Base-by-base conservation (phyloP, 345 rosid species). In the Combretum micranthum region DNA sequence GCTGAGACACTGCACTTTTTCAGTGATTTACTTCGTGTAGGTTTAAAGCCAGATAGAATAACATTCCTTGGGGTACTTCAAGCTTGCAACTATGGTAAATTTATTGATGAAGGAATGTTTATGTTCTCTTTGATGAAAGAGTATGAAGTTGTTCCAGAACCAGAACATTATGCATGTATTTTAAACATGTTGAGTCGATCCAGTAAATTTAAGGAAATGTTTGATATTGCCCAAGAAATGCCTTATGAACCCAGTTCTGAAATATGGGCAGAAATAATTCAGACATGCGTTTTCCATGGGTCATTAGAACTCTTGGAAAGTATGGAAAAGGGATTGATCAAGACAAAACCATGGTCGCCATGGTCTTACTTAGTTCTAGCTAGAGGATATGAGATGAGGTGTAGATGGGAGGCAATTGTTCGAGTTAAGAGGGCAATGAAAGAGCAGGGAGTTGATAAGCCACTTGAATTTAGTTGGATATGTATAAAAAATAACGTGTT, bases 381-480 rank as follows among this genome's bases (percentile, higher is more conserved):
- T 56, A 67, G 68, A 56, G 56, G 68, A 49, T 90, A 81, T 51
- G 85, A 83, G 64, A 77, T 53, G 73, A 74, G 76, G 64, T 78
- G 80, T 42, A 69, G 67, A 44, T 85, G 93, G 97, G 97, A 85
- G 62, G 70, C 68, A 20, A 55, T 83, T 55, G 80, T 81, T 51
- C 72, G 70, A 60, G 57, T 85, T 44, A 66, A 70, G 72, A 79
- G 75, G 19, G 62, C 61, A 37, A 68, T 83, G 80, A 68, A 67
- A 60, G 56, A 66, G 56, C 69, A 60, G 19, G 64, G 60, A 49
- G 47, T 65, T 19, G 73, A 67, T 61, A 67, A 57, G 22, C 50
- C 46, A 49, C 50, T 61, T 42, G 93, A 83, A 62, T 73, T 69
- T 67, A 87, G 96, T 70, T 80, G 77, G 75, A 75, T 90, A 55